Conservation (phyloP, 208 protist species). For the Trypanosoma mega region DNA sequence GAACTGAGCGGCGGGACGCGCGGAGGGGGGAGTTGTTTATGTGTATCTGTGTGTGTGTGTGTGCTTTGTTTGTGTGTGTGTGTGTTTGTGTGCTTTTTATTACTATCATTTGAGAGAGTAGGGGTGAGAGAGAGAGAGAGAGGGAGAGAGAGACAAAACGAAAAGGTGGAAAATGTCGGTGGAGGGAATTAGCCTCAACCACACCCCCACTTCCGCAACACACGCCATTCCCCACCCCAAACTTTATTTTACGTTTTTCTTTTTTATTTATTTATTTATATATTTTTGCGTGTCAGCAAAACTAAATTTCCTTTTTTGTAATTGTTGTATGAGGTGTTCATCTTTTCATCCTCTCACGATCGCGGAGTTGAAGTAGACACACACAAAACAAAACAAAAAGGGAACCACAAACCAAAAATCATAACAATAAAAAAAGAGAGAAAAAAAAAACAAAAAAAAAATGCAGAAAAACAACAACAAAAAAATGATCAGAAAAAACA, state of each 20-base stretch:
- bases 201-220: no score
- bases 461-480: background rate
- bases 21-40: background rate
- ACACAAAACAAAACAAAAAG: constrained; percentile 6
- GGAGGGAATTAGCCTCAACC: no score
- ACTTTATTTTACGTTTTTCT: constrained; percentile 13
- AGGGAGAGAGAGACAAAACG: background rate
- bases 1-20: constrained; percentile 27
- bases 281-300: background rate
- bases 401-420: no score
- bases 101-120: no score
- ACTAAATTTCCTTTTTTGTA: no score
- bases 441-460: constrained; percentile 7
- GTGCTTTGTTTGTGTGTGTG: no score
- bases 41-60: no score
- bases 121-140: background rate
- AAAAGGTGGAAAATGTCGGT: background rate
- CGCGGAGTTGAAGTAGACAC: constrained; percentile 1
- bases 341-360: no score
- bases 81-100: no score
- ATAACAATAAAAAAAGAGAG: constrained; percentile 6
- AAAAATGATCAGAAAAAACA: background rate
- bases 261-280: constrained; percentile 14
- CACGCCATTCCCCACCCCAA: no score
- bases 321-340: no score